These are phyloP conservation scores for Rhazya stricta DNA, from an alignment of 257 asterid species.

Conservation along the genomic window DNA sequence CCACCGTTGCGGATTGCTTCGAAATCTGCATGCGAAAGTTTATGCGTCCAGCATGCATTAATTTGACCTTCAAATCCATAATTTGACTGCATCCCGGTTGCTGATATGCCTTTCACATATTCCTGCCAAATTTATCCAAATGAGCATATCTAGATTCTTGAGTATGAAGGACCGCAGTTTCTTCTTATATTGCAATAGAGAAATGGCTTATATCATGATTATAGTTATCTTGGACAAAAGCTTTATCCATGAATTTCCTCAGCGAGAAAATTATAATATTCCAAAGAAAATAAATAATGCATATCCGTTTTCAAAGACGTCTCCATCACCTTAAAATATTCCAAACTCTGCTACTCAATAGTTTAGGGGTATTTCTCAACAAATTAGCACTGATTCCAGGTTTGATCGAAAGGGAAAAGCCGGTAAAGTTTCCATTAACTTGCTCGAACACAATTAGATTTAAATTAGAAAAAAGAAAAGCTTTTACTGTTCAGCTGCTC, in stretches of 20 bases:
- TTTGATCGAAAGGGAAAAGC: not conserved
- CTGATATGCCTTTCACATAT: constrained; percentile 79
- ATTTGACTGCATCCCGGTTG: constrained; percentile 88
- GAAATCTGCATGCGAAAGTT: constrained; percentile 51
- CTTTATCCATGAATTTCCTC: not conserved
- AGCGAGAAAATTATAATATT: not conserved
- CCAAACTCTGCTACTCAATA: not conserved
- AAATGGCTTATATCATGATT: not conserved
- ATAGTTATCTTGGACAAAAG: not conserved
- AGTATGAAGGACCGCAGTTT: not conserved
- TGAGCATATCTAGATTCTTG: not conserved
- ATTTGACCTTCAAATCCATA: constrained; percentile 90
- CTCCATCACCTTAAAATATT: not conserved
- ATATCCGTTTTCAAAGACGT: not conserved
- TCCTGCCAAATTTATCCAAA: constrained; percentile 46
- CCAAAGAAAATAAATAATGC: not conserved
- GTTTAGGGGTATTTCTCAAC: not conserved
- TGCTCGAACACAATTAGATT: not conserved
- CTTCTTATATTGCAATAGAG: not conserved
- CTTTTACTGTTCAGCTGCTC: not conserved
- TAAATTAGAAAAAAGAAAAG: too few relatives aligned
- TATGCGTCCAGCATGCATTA: constrained; percentile 97
- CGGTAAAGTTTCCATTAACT: not conserved
- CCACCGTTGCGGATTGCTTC: constrained; percentile 65
- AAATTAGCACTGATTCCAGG: not conserved